Percentiles rank a stretch among this genome's conserved stretches.
phyloP scores from a whole-genome alignment of 129 eudicot species.

The Artemisia annua region DNA sequence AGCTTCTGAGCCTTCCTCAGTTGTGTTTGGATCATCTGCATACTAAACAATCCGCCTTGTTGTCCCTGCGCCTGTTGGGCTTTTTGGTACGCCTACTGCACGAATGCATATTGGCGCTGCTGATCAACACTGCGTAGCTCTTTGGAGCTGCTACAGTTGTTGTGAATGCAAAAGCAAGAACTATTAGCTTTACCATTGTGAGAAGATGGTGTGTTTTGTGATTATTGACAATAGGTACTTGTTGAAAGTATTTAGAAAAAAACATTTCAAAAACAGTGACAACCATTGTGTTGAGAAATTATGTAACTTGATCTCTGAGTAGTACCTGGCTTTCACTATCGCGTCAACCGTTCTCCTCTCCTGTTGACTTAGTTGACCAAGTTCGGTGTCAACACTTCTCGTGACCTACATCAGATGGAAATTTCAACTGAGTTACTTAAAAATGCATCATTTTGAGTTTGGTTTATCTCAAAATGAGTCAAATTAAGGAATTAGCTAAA shows the following conservation, averaged over 20 bases:
- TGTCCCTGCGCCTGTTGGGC: conserved; percentile 20
- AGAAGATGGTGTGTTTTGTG: not conserved
- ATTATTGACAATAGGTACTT: too few species aligned
- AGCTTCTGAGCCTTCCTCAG: conserved; percentile 25
- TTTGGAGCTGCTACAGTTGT: conserved; percentile 29
- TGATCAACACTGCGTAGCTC: not conserved
- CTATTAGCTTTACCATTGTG: conserved; percentile 22
- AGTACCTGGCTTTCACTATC: conserved; percentile 88
- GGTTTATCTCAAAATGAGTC: too few species aligned
- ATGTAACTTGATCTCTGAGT: not conserved
- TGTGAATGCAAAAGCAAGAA: conserved; percentile 14
- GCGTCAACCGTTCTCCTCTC: conserved; percentile 85
- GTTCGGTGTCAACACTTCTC: conserved; percentile 82
- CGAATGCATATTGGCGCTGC: conserved; percentile 17
- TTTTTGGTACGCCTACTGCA: conserved; percentile 13
- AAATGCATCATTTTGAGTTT: too few species aligned
- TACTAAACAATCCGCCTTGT: conserved; percentile 5
- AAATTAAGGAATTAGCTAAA: too few species aligned
- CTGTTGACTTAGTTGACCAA: conserved; percentile 75
- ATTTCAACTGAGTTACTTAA: not conserved
- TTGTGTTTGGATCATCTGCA: not conserved
- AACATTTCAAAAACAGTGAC: conserved; percentile 4
- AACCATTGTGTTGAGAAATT: not conserved
- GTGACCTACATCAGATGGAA: conserved; percentile 52
- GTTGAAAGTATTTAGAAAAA: conserved; percentile 39